phyloP scores from a whole-genome alignment of 176 grass and related monocot genomes.

The Juncus inflexus region DNA sequence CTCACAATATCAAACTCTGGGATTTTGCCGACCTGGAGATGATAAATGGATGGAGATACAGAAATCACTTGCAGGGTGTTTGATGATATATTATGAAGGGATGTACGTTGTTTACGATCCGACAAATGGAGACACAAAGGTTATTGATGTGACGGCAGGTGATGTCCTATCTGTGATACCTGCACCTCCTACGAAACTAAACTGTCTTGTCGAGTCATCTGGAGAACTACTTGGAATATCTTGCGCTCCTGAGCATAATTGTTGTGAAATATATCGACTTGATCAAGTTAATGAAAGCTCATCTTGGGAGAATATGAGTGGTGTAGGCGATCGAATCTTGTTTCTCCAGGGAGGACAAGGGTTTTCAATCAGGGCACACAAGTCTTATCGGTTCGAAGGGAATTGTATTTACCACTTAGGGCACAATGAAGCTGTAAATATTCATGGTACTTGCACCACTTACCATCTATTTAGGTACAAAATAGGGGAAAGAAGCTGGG shows the following conservation, averaged over 20 bases:
- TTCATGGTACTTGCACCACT: conserved; percentile 13
- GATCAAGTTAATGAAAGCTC: neutral
- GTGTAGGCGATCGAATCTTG: conserved; percentile 7
- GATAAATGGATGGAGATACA: conserved; percentile 6
- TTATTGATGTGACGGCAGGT: neutral
- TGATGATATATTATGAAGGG: conserved; percentile 12
- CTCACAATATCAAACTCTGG: neutral
- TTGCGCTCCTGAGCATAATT: neutral
- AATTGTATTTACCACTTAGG: conserved; percentile 17
- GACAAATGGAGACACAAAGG: conserved; percentile 1
- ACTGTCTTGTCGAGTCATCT: conserved; percentile 5
- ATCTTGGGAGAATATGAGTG: neutral
- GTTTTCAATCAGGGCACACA: neutral
- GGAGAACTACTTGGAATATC: conserved; percentile 20
- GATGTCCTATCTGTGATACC: neutral
- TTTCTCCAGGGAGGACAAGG: conserved; percentile 21
- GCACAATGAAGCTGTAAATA: conserved; percentile 1
- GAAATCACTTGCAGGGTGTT: conserved; percentile 10
- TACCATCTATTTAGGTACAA: conserved; percentile 18
- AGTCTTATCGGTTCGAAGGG: neutral
- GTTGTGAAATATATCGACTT: conserved; percentile 23
- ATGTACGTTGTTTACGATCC: conserved; percentile 14
- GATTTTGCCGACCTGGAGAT: conserved; percentile 2
- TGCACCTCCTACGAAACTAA: conserved; percentile 21
- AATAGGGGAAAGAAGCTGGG: neutral